Base-by-base conservation (phyloP, 345 rosid genomes). In the Eucalyptus sp. region DNA sequence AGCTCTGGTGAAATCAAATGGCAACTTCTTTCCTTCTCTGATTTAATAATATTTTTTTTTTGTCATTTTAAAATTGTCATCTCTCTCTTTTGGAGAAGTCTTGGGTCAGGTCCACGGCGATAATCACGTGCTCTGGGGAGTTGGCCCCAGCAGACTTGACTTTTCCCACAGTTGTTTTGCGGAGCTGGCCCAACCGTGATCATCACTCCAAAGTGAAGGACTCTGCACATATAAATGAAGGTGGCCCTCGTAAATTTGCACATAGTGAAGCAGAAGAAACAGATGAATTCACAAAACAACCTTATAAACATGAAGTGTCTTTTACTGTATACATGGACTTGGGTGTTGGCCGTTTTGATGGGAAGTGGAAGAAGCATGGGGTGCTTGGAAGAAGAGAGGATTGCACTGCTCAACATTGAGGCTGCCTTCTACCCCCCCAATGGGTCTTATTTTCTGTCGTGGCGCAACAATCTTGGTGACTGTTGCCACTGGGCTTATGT, bases 381-480 rank as follows among this genome's bases (percentile, higher is more conserved):
- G 13, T 33, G 44, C 80, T 68, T 68, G 44, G 80, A 68, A 31
- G 80, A 31, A 68, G 80, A 68, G 80, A 33, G 22, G 80, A 16
- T 31, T 4, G 44, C 80, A 2, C 80, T 68, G 6, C 80, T 68
- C 43, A 68, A 33, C 22, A 68, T 68, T 68, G 37, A 68, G 44
- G 80, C 80, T 0, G 24, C 80, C 80, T 68, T 68, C 80, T 31
- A 68, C 80, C 44, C 18, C 79, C 80, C 4, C 7, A 33, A 68
- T 68, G 80, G 24, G 43, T 68, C 24, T 68, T 31, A 7, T 68
- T 37, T 31, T 5, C 7, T 10, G 13, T 16, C 0, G 5, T 5
- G 80, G 80, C 7, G 4, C 10, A 22, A 10, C 7, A 4, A 0
- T 9, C 11, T 0, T 4, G 43, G 0, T 8, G 44, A 33, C 4